Base-by-base conservation (phyloP, 2,329 filamentous ascomycete genomes). In the Coccinonectria pachysandricola region DNA sequence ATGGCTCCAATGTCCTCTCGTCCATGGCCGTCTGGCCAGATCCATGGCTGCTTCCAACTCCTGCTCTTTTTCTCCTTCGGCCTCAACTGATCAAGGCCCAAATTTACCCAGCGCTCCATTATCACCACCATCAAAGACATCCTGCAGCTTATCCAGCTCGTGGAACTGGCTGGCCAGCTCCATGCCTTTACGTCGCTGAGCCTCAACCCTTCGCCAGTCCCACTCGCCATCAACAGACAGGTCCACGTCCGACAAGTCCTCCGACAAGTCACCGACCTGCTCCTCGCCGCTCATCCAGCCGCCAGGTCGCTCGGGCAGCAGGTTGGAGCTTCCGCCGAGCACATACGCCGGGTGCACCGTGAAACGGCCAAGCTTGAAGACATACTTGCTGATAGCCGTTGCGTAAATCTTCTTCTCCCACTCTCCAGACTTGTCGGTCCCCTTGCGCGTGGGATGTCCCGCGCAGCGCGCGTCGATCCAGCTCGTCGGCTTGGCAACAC, bases 341-440 rank as follows among this genome's bases (percentile, higher is more conserved):
- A 88, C 64, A 23, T 81, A 65, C 40, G 86, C 79, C 0, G 91
- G 87, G 38, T 87, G 75, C 4, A 96, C 73, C 0, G 88, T 96
- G 45, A 91, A 64, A 13, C 88, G 66, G 1, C 79, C 82, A 30
- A 85, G 65, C 61, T 88, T 88, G 51, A 84, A 76, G 20, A 88
- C 82, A 52, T 88, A 88, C 60, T 86, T 87, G 59, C 71, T 77
- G 21, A 88, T 54, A 1, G 75, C 76, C 0, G 77, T 78, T 1
- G 82, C 83, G 40, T 79, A 68, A 19, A 88, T 66, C 34, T 70
- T 73, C 53, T 69, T 75, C 50, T 74, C 64, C 51, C 71, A 71
- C 15, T 65, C 62, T 2, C 50, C 51, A 14, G 56, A 37, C 4
- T 43, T 40, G 23, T 59, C 52, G 21, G 50, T 42, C 17, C 45